Conservation (phyloP, 108 stramenopile species). For the Cyclotella kingstonii region DNA sequence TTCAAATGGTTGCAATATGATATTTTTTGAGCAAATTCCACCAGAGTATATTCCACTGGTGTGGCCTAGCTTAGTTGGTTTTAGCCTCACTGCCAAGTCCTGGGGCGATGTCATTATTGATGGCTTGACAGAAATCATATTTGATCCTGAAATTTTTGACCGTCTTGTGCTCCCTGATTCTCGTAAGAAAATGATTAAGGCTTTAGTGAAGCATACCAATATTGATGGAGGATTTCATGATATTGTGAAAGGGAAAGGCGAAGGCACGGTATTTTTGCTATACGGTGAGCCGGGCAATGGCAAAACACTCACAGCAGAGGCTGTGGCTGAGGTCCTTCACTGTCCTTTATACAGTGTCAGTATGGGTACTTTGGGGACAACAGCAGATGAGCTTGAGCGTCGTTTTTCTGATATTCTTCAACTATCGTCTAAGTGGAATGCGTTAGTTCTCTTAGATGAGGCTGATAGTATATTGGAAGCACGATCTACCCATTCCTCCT, state of each 20-base stretch:
- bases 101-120: constrained; percentile 74
- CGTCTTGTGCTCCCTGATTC: constrained; percentile 52
- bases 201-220: constrained; percentile 49
- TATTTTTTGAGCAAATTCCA: constrained; percentile 56
- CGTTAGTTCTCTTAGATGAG: constrained; percentile 65
- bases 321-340: constrained; percentile 56
- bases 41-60: constrained; percentile 49
- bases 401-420: constrained; percentile 53
- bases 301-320: constrained; percentile 76
- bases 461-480: constrained; percentile 62
- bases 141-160: constrained; percentile 56
- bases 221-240: constrained; percentile 51
- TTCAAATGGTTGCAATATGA: constrained; percentile 31
- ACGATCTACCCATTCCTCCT: constrained; percentile 43
- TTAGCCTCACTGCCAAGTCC: constrained; percentile 54
- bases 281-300: constrained; percentile 66
- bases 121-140: constrained; percentile 52
- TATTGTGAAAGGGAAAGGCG: constrained; percentile 62
- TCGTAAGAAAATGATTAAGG: constrained; percentile 65
- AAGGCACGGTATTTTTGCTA: constrained; percentile 59
- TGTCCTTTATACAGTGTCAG: constrained; percentile 60
- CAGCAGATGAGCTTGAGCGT: constrained; percentile 53
- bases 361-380: constrained; percentile 65
- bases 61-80: constrained; percentile 69
- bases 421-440: constrained; percentile 56